A percentile compares a stretch with the other conserved stretches of the same genome.
Conservation (phyloP, 2,329 filamentous ascomycete species). For the Cordyceps javanica region DNA sequence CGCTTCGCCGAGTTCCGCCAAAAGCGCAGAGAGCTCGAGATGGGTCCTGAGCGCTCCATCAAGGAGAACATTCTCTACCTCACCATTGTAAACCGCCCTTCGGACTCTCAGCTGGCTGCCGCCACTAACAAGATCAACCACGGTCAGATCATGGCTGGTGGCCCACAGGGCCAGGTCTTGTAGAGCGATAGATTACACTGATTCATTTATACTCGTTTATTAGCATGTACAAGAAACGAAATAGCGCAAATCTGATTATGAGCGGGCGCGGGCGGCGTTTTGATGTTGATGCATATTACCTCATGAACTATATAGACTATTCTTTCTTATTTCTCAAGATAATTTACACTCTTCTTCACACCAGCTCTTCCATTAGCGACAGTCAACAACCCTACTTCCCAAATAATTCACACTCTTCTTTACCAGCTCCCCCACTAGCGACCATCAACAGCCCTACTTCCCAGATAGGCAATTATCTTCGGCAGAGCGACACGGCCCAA, state of each 20-base stretch:
- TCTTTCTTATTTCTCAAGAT: neutral
- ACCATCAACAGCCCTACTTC: neutral
- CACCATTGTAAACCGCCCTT: slow-evolving; percentile 13
- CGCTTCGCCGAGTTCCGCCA: slow-evolving; percentile 12
- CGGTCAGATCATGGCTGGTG: slow-evolving; percentile 1
- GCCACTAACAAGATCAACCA: slow-evolving; percentile 12
- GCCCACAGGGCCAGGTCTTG: slow-evolving; percentile 3
- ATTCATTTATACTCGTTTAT: neutral
- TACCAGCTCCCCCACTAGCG: neutral
- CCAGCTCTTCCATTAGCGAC: neutral
- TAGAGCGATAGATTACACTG: neutral
- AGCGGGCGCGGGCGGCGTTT: slow-evolving; percentile 10
- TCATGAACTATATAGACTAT: neutral
- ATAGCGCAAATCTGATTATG: neutral
- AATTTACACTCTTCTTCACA: neutral
- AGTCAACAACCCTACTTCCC: neutral
- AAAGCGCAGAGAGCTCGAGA: slow-evolving; percentile 13
- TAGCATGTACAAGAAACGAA: neutral
- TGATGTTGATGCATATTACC: neutral
- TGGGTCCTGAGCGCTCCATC: slow-evolving; percentile 12
- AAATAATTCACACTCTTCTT: neutral
- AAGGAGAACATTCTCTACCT: slow-evolving; percentile 14
- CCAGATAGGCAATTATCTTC: neutral
- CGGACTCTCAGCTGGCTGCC: slow-evolving; percentile 13
- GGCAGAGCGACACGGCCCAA: neutral